A percentile compares a stretch with the other conserved stretches of the same genome.
Conservation (phyloP, 2,329 filamentous ascomycete species). For the Aspergillus phoenicis region DNA sequence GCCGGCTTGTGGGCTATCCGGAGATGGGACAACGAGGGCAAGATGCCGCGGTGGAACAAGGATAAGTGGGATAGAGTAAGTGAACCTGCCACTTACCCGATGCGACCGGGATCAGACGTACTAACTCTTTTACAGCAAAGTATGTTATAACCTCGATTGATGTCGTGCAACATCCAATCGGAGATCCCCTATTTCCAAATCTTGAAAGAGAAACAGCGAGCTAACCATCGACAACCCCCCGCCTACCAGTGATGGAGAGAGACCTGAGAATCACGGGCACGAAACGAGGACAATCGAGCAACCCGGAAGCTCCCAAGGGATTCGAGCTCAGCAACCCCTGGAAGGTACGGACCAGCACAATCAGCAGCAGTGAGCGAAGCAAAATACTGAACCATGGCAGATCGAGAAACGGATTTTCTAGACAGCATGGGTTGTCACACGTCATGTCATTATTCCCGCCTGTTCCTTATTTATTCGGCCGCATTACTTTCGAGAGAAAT, state of each 20-base stretch:
- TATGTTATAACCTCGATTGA: conserved; percentile 38
- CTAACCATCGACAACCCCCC: conserved; percentile 31
- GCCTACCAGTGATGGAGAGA: conserved; percentile 64
- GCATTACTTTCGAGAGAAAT: conserved; percentile 23
- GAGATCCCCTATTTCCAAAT: background rate
- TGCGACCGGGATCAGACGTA: conserved; percentile 23
- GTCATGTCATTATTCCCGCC: conserved; percentile 25
- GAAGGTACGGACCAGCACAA: conserved; percentile 55
- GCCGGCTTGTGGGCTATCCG: conserved; percentile 60
- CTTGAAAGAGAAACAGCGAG: background rate
- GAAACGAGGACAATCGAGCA: conserved; percentile 63
- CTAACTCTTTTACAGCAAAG: conserved; percentile 57
- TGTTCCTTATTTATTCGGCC: conserved; percentile 23
- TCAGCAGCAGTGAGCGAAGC: background rate
- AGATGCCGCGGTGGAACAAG: conserved; percentile 60
- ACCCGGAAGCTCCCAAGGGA: conserved; percentile 59
- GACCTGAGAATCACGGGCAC: conserved; percentile 65
- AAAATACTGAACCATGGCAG: conserved; percentile 32
- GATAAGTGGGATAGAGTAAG: conserved; percentile 68
- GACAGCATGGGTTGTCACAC: conserved; percentile 23
- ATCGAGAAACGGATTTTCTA: conserved; percentile 46
- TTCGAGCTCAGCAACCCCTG: conserved; percentile 70
- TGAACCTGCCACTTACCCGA: conserved; percentile 20
- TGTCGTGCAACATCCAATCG: background rate
- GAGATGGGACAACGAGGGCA: conserved; percentile 65